Conservation (phyloP, 805 yeast genomes). For the Cyberlindnera saturnus region DNA sequence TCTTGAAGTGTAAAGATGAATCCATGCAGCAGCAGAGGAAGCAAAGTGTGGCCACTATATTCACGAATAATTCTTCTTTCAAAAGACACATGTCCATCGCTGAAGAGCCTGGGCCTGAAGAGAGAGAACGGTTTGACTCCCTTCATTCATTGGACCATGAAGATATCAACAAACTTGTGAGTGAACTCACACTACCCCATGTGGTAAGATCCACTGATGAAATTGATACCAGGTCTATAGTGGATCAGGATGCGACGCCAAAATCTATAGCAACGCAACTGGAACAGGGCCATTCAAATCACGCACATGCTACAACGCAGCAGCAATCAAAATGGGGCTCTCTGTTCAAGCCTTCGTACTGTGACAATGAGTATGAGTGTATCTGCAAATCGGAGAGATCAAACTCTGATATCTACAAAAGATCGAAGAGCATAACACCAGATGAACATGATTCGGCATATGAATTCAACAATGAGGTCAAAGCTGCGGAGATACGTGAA, state of each 20-base stretch:
- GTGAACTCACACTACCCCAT: constrained; percentile 12
- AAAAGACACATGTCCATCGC: constrained; percentile 18
- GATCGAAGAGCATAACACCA: not conserved
- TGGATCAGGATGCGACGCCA: not conserved
- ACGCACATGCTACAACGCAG: not conserved
- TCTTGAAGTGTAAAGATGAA: constrained; percentile 26
- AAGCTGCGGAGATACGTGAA: constrained; percentile 15
- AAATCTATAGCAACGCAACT: not conserved
- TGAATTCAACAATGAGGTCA: constrained; percentile 15
- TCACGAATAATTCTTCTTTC: constrained; percentile 13
- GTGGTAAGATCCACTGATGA: constrained; percentile 15
- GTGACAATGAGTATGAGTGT: constrained; percentile 11
- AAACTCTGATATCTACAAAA: not conserved
- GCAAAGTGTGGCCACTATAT: constrained; percentile 17
- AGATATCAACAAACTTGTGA: constrained; percentile 9
- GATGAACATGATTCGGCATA: not conserved
- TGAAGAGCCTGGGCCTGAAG: constrained; percentile 10
- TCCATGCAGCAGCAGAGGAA: constrained; percentile 10
- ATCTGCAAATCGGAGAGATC: constrained; percentile 9
- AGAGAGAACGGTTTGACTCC: constrained; percentile 4
- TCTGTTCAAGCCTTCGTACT: constrained; percentile 11
- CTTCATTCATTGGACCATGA: constrained; percentile 9
- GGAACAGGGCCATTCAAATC: constrained; percentile 3
- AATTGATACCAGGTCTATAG: constrained; percentile 19
- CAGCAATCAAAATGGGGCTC: constrained; percentile 5